Percentiles rank a stretch among this genome's conserved stretches.
phyloP scores from a whole-genome alignment of 1,139 yeast species.

The Diutina sp. region DNA sequence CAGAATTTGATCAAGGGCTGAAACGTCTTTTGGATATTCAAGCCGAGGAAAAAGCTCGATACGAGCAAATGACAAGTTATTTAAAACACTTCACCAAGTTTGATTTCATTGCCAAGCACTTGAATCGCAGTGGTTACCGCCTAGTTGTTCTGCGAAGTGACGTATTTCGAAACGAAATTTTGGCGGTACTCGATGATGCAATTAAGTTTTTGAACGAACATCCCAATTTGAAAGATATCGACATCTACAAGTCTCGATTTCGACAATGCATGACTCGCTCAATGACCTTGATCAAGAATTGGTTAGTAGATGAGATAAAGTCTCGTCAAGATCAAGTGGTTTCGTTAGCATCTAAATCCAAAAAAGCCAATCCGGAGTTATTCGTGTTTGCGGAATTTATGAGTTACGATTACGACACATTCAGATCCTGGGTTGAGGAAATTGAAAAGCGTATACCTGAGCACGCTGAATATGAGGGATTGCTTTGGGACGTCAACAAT shows the following conservation, averaged over 20 bases:
- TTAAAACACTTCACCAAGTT: slow-evolving; percentile 56
- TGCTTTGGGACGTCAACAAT: slow-evolving; percentile 51
- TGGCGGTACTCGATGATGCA: slow-evolving; percentile 47
- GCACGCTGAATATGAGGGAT: slow-evolving; percentile 51
- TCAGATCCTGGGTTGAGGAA: neutral
- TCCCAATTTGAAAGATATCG: slow-evolving; percentile 55
- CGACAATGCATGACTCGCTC: slow-evolving; percentile 81
- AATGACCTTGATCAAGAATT: slow-evolving; percentile 61
- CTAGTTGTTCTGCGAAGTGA: slow-evolving; percentile 49
- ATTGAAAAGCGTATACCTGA: slow-evolving; percentile 11
- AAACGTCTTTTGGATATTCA: slow-evolving; percentile 41
- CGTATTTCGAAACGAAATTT: slow-evolving; percentile 22
- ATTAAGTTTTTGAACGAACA: slow-evolving; percentile 21
- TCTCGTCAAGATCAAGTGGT: slow-evolving; percentile 6
- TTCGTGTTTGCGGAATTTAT: slow-evolving; percentile 42
- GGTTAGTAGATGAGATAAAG: slow-evolving; percentile 42
- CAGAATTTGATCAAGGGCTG: slow-evolving; percentile 49
- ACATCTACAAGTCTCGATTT: slow-evolving; percentile 57
- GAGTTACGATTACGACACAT: slow-evolving; percentile 23
- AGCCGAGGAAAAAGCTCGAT: slow-evolving; percentile 26
- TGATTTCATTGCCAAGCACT: slow-evolving; percentile 53
- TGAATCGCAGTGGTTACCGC: slow-evolving; percentile 52
- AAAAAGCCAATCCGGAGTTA: slow-evolving; percentile 4
- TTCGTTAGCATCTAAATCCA: neutral
- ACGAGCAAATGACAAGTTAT: slow-evolving; percentile 36